These are phyloP conservation scores for Rhinocladiella similis DNA, from an alignment of 2,329 filamentous ascomycete genomes.

Conservation along the genomic window DNA sequence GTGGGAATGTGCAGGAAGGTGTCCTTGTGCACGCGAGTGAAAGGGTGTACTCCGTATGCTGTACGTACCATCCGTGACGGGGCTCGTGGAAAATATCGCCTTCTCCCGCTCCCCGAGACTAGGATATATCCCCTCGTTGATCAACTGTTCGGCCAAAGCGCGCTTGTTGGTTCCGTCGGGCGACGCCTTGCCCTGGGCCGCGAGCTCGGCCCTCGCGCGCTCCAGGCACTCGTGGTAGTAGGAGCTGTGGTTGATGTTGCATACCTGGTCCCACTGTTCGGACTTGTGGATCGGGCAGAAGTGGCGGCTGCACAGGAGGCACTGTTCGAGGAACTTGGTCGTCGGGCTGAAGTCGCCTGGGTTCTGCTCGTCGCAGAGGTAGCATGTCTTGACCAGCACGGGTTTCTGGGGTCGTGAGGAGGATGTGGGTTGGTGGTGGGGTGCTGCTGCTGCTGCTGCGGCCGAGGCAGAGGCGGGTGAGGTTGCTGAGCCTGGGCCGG, in stretches of 20 bases:
- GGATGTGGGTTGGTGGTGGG: constrained; percentile 3
- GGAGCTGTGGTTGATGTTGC: constrained; percentile 30
- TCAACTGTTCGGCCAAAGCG: constrained; percentile 24
- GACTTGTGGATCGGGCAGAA: constrained; percentile 31
- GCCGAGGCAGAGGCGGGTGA: constrained; percentile 5
- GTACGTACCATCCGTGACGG: constrained; percentile 27
- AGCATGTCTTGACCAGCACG: constrained; percentile 24
- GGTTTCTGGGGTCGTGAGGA: constrained; percentile 14
- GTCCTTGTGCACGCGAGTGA: too few relatives aligned
- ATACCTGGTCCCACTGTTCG: constrained; percentile 24
- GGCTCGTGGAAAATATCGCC: constrained; percentile 30
- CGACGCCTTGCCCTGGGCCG: constrained; percentile 16
- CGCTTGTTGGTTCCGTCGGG: constrained; percentile 11
- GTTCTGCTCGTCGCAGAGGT: constrained; percentile 32
- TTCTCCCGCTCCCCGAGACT: constrained; percentile 31
- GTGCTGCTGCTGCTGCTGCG: neutral
- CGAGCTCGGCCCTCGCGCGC: constrained; percentile 22
- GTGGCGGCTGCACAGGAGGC: constrained; percentile 27
- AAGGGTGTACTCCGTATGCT: too few relatives aligned
- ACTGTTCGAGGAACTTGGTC: constrained; percentile 29
- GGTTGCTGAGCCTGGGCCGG: constrained; percentile 5
- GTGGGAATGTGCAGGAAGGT: too few relatives aligned
- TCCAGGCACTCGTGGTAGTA: constrained; percentile 29
- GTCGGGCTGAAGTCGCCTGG: constrained; percentile 31
- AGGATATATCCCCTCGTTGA: constrained; percentile 28